A percentile compares a stretch with the other conserved stretches of the same genome.
These are phyloP conservation scores for Hyphodiscus sp. DNA, from an alignment of 2,329 filamentous ascomycete species.

Conservation along the genomic window DNA sequence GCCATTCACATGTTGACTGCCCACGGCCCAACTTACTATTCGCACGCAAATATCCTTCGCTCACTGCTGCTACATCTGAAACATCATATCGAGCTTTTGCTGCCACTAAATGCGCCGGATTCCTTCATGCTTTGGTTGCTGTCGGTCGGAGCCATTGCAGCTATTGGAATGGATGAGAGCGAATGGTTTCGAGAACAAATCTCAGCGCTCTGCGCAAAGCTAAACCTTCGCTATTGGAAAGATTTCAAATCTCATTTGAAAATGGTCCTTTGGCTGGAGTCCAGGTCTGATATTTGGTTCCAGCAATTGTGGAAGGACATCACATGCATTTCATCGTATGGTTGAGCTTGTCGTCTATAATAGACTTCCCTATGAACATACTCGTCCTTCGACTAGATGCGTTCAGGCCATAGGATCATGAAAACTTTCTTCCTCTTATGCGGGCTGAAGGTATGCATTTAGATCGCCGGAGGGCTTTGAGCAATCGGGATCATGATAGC, in stretches of 20 bases:
- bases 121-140: slow-evolving; percentile 38
- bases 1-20: slow-evolving; percentile 46
- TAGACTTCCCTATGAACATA: not conserved
- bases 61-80: slow-evolving; percentile 31
- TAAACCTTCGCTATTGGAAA: slow-evolving; percentile 17
- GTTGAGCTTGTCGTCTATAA: not conserved
- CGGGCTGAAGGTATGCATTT: too few species aligned
- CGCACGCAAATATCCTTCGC: slow-evolving; percentile 38
- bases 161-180: slow-evolving; percentile 24
- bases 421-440: too few species aligned
- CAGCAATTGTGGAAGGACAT: slow-evolving; percentile 26
- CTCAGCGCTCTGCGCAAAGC: not conserved
- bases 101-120: slow-evolving; percentile 7
- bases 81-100: slow-evolving; percentile 25
- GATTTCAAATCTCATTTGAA: slow-evolving; percentile 19
- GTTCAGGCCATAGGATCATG: too few species aligned
- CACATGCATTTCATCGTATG: slow-evolving; percentile 5
- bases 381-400: not conserved
- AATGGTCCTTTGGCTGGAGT: slow-evolving; percentile 29
- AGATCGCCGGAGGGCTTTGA: too few species aligned
- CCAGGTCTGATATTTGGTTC: slow-evolving; percentile 19
- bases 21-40: slow-evolving; percentile 51
- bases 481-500: too few species aligned
- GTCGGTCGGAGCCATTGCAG: slow-evolving; percentile 35
- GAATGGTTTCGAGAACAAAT: slow-evolving; percentile 29